phyloP scores from a whole-genome alignment of 164 flowering plant genomes.

The Tetracentron sinense region DNA sequence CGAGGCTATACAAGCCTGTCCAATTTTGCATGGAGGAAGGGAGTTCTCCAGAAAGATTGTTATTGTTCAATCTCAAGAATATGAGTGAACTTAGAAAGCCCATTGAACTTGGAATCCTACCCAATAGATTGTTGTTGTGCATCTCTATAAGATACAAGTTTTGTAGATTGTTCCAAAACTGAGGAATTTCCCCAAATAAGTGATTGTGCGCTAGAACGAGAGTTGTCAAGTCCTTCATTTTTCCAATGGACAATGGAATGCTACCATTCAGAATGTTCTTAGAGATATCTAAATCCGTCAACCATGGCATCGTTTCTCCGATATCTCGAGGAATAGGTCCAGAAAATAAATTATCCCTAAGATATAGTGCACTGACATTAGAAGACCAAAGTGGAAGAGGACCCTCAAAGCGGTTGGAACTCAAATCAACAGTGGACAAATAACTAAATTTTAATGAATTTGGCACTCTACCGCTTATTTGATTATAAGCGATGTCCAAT shows the following conservation, averaged over 20 bases:
- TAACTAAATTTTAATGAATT: neutral
- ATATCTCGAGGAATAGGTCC: neutral
- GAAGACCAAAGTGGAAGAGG: slow-evolving; percentile 16
- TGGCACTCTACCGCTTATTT: neutral
- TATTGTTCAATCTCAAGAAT: slow-evolving; percentile 11
- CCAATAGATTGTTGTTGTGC: slow-evolving; percentile 22
- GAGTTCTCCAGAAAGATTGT: too few species aligned
- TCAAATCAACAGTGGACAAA: neutral
- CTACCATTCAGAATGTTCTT: slow-evolving; percentile 18
- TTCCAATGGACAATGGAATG: neutral
- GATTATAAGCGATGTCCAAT: neutral
- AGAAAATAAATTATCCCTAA: slow-evolving; percentile 5
- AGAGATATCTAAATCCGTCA: slow-evolving; percentile 12
- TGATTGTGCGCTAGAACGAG: slow-evolving; percentile 6
- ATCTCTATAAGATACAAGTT: slow-evolving; percentile 9
- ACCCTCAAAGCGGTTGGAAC: slow-evolving; percentile 5
- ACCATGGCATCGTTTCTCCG: neutral
- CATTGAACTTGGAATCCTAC: slow-evolving; percentile 25
- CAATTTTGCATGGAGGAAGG: too few species aligned
- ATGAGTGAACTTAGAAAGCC: slow-evolving; percentile 5
- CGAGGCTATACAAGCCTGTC: slow-evolving; percentile 6
- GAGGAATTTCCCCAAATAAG: slow-evolving; percentile 17
- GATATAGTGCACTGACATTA: neutral
- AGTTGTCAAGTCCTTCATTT: neutral
- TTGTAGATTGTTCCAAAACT: slow-evolving; percentile 15